Evolutionary conservation across 176 grass and related monocot genomes (phyloP), one percentile per base, ranked within the genome.

Genomic region (Coix lacrymajobi): DNA sequence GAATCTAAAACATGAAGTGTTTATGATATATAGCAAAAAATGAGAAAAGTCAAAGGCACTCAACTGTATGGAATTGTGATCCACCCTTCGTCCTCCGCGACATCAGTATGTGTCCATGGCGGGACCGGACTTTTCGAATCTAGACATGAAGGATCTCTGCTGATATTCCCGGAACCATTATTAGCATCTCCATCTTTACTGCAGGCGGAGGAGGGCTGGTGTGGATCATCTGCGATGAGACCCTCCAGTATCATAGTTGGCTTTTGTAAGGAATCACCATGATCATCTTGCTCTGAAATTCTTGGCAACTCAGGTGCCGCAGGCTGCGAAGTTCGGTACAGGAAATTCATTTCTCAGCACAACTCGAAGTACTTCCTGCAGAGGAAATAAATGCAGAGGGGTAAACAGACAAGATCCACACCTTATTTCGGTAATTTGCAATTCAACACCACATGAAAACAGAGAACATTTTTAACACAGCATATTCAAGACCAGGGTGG

Each of bases 51-150:
- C 10, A 64, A 81, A 82, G 45, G 75, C 32, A 88, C 85, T 17
- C 10, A 80, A 94, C 92, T 73, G 60, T 81, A 56, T 3, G 89
- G 92, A 79, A 94, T 90, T 45, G 85, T 88, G 62, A 94, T 94
- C 79, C 87, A 94, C 2, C 92, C 92, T 86, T 94, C 82, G 0
- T 84, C 87, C 14, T 92, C 82, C 11, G 57, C 41, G 15, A 94
- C 87, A 83, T 94, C 89, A 17, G 32, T 83, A 45, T 94, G 92
- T 19, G 85, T 88, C 41, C 89, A 85, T 1, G 73, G 32, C 13
- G 39, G 75, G 76, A 80, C 63, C 4, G 80, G 17, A 11, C 22
- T 58, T 64, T 76, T 83, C 8, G 61, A 75, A 56, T 56, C 20
- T n/a, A 56, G 20, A 73, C 52, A 57, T 22, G 25, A 31, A 46